A percentile compares a stretch with the other conserved stretches of the same genome.
phyloP scores from a whole-genome alignment of 768 basidiomycete species.

The Lactarius quietus region DNA sequence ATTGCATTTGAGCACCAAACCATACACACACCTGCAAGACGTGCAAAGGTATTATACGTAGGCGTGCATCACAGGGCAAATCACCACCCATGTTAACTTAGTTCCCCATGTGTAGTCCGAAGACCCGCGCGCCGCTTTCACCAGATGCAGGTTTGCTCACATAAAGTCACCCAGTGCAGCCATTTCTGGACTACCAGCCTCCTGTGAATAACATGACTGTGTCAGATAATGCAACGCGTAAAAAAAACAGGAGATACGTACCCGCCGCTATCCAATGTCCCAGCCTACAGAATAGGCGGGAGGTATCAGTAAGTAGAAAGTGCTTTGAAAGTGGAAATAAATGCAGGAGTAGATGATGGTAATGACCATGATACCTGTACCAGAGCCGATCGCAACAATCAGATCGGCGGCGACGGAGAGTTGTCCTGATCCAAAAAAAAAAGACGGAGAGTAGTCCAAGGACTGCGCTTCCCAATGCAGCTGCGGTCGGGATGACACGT shows the following conservation, averaged over 20 bases:
- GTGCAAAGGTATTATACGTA: background rate
- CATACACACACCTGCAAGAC: background rate
- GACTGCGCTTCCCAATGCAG: slow-evolving; percentile 96
- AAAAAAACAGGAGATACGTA: slow-evolving; percentile 24
- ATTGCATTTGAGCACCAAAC: background rate
- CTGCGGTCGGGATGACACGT: slow-evolving; percentile 95
- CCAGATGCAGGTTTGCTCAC: slow-evolving; percentile 34
- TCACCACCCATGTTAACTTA: background rate
- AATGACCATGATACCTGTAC: slow-evolving; percentile 97
- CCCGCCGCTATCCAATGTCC: slow-evolving; percentile 89
- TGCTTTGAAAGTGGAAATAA: slow-evolving; percentile 22
- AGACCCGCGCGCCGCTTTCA: background rate
- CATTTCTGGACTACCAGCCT: slow-evolving; percentile 81
- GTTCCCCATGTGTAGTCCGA: background rate
- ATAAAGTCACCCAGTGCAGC: slow-evolving; percentile 75
- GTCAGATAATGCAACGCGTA: background rate
- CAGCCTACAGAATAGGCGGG: slow-evolving; percentile 53
- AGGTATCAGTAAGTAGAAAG: background rate
- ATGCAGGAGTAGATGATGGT: slow-evolving; percentile 87
- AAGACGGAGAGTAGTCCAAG: slow-evolving; percentile 88
- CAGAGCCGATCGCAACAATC: slow-evolving; percentile 94
- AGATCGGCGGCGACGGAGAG: slow-evolving; percentile 90
- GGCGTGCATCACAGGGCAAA: background rate
- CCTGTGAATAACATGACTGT: slow-evolving; percentile 34
- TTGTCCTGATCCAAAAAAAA: no score